phyloP scores from a whole-genome alignment of 2,329 filamentous ascomycete species.

The Cordyceps fumosorosea region DNA sequence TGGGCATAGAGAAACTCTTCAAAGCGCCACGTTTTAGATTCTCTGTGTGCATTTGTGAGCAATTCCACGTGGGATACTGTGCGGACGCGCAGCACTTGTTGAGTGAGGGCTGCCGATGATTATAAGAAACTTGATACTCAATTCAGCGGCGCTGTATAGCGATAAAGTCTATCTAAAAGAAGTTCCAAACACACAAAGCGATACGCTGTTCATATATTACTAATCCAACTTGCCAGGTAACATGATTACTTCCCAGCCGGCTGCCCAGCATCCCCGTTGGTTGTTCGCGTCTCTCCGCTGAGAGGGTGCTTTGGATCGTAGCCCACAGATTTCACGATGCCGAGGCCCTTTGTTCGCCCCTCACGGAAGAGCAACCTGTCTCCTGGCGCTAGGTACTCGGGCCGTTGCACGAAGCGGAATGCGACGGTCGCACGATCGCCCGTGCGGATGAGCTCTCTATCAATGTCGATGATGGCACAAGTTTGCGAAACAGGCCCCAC shows the following conservation, averaged over 20 bases:
- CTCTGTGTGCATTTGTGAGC: no score
- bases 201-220: not conserved
- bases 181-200: not conserved
- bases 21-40: not conserved
- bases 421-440: conserved; percentile 92
- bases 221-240: not conserved
- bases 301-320: conserved; percentile 59
- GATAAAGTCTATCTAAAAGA: not conserved
- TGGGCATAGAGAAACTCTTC: no score
- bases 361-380: conserved; percentile 90
- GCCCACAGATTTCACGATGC: conserved; percentile 85
- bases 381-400: conserved; percentile 83
- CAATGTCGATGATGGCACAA: conserved; percentile 94
- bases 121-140: no score
- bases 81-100: no score
- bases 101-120: no score
- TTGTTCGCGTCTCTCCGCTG: not conserved
- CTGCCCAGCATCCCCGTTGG: not conserved
- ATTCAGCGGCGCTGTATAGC: not conserved
- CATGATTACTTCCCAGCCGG: not conserved
- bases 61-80: no score
- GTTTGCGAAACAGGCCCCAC: conserved; percentile 94
- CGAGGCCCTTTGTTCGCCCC: conserved; percentile 88
- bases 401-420: conserved; percentile 89
- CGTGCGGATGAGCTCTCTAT: conserved; percentile 89